Percentiles rank a stretch among this genome's conserved stretches.
phyloP scores from a whole-genome alignment of 139 green algal genomes.

The Prasinococcaceae sp. region DNA sequence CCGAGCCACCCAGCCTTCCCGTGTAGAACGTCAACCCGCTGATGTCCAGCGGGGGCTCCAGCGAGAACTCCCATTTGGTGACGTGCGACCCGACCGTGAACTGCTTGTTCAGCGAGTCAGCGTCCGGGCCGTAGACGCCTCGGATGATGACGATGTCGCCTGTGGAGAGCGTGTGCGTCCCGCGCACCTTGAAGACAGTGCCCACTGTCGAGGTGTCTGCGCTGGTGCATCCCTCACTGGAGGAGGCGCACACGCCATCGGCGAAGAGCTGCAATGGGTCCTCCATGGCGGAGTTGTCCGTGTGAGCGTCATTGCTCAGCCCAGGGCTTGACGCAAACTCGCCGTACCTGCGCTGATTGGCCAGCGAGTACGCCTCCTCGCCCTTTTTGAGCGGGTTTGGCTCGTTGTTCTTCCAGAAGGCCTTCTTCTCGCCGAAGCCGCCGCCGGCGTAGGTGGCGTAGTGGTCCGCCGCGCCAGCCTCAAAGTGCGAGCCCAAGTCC shows the following conservation, averaged over 20 bases:
- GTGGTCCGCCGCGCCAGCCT: background rate
- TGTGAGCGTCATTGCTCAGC: conserved; percentile 1
- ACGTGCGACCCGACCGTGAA: background rate
- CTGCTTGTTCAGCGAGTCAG: background rate
- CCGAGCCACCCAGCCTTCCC: too few species aligned
- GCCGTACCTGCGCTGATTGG: too few species aligned
- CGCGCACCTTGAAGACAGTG: background rate
- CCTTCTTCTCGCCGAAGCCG: conserved; percentile 7
- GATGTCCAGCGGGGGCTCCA: conserved; percentile 1
- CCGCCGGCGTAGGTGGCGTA: background rate
- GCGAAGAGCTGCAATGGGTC: too few species aligned
- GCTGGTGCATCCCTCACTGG: too few species aligned
- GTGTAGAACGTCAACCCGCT: too few species aligned
- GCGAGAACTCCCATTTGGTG: background rate
- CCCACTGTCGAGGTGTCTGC: too few species aligned
- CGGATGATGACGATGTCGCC: background rate
- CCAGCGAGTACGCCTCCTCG: background rate
- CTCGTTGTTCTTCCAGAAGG: conserved; percentile 11
- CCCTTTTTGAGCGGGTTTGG: conserved; percentile 3
- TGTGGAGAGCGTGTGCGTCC: background rate
- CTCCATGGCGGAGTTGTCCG: too few species aligned
- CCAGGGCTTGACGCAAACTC: too few species aligned
- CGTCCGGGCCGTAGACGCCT: background rate
- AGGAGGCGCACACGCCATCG: too few species aligned
- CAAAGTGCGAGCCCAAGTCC: conserved; percentile 1